Evolutionary conservation across 208 protist species (phyloP).

Genomic region (Perkinsela sp.): DNA sequence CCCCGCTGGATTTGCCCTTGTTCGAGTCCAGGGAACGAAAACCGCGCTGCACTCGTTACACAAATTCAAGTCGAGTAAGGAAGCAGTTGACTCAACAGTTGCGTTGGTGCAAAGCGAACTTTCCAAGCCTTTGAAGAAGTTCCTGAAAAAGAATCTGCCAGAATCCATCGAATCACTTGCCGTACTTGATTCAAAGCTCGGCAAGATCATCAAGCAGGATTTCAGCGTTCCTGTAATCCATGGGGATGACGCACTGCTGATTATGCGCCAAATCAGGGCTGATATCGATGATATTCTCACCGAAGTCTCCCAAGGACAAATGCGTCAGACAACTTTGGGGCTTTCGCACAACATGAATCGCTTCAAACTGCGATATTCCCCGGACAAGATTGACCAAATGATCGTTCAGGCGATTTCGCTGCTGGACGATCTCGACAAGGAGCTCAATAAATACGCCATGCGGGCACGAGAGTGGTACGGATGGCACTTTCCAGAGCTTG

Average conservation of each 20-base stretch:
- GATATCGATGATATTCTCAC: constrained; percentile 68
- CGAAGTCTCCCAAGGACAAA: constrained; percentile 45
- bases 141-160: constrained; percentile 88
- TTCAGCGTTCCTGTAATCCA: constrained; percentile 71
- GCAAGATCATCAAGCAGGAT: constrained; percentile 82
- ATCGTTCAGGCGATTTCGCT: constrained; percentile 96
- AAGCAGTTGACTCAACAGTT: constrained; percentile 83
- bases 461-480: constrained; percentile 93
- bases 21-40: constrained; percentile 76
- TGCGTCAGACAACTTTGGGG: constrained; percentile 82
- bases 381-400: constrained; percentile 99
- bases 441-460: constrained; percentile 98
- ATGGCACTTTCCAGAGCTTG: constrained; percentile 96
- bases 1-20: constrained; percentile 87
- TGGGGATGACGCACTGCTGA: constrained; percentile 51
- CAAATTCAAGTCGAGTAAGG: constrained; percentile 73
- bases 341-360: constrained; percentile 90
- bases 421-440: constrained; percentile 96
- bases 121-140: constrained; percentile 80
- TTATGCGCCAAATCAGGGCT: constrained; percentile 74
- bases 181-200: constrained; percentile 78
- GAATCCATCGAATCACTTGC: constrained; percentile 63
- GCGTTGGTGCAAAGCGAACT: constrained; percentile 83
- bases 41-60: constrained; percentile 73
- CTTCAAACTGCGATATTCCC: constrained; percentile 98